Base-by-base conservation (phyloP, 768 basidiomycete genomes). In the Phanerodontia chrysosporium region DNA sequence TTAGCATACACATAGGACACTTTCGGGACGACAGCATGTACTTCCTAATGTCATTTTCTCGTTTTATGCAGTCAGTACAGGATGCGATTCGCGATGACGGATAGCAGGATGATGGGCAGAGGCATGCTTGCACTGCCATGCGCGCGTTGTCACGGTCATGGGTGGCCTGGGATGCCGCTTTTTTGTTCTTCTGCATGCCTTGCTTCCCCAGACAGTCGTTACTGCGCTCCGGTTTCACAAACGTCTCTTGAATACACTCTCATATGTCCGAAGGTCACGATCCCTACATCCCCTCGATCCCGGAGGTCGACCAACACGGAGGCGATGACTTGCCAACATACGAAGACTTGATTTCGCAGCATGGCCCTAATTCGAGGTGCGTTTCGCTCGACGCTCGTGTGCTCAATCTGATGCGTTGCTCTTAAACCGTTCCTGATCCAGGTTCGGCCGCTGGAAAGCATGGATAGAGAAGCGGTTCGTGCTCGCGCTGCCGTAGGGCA, bases 381-480 rank as follows among this genome's bases (percentile, higher is more conserved):
- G 77, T 52, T 21, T 35, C 28, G 24, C 56, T 29, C 46, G 57
- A 22, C 28, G 24, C 56, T 29, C 46, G 57, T 44, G n/a, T 21
- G 24, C 24, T 25, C 46, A 51, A 13, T n/a, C 16, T 32, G 14
- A 21, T 16, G 25, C 3, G 21, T 14, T 9, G 14, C 16, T 22
- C 22, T 16, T 59, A 5, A 46, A 22, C 35, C 2, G 35, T 28
- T 45, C 29, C 21, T 36, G 27, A 45, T 21, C 9, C 65, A 93
- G 91, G 66, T 93, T 93, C 65, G 91, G 91, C 21, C 78, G 91
- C 58, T 94, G 91, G 91, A 82, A 80, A 68, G 83, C 85, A 6
- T 94, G 91, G 91, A 89, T 94, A 57, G 91, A 94, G 75, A 94
- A 93, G 72, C 81, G 91, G 90, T 87, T 63, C 51, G 73, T 62